Conservation (phyloP, 805 yeast genomes). For the Cephaloascus fragrans region DNA sequence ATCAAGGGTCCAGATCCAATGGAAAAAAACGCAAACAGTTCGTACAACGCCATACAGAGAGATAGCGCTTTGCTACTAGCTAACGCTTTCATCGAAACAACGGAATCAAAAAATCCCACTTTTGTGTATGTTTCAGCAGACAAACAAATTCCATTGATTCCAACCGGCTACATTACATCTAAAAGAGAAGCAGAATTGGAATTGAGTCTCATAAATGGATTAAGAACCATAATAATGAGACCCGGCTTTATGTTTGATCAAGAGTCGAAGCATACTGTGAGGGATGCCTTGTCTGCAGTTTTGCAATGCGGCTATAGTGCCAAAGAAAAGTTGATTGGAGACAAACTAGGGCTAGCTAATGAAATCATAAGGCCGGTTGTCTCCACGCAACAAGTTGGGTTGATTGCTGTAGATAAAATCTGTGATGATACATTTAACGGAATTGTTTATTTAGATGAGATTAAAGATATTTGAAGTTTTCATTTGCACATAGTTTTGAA, state of each 20-base stretch:
- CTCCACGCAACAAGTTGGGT: constrained; percentile 62
- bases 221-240: constrained; percentile 58
- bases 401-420: constrained; percentile 44
- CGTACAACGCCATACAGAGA: constrained; percentile 58
- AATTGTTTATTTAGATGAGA: constrained; percentile 47
- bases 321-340: constrained; percentile 31
- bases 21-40: constrained; percentile 30
- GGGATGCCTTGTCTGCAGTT: constrained; percentile 31
- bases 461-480: constrained; percentile 6
- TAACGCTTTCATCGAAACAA: constrained; percentile 31
- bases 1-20: constrained; percentile 56
- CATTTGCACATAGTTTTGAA: too few species aligned
- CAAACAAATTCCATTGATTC: constrained; percentile 54
- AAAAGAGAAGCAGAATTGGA: constrained; percentile 72
- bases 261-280: constrained; percentile 10
- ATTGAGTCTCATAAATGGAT: constrained; percentile 27
- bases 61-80: constrained; percentile 63
- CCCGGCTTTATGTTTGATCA: constrained; percentile 82
- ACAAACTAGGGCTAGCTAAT: constrained; percentile 26
- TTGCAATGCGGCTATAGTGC: constrained; percentile 33
- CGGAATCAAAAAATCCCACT: constrained; percentile 18
- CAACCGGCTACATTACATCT: constrained; percentile 61
- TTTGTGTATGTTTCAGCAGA: constrained; percentile 83
- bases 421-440: constrained; percentile 43
- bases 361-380: constrained; percentile 50